Percentiles rank a stretch among this genome's conserved stretches.
Conservation (phyloP, 1,139 yeast species). For the Lodderomyces parapsilosis region DNA sequence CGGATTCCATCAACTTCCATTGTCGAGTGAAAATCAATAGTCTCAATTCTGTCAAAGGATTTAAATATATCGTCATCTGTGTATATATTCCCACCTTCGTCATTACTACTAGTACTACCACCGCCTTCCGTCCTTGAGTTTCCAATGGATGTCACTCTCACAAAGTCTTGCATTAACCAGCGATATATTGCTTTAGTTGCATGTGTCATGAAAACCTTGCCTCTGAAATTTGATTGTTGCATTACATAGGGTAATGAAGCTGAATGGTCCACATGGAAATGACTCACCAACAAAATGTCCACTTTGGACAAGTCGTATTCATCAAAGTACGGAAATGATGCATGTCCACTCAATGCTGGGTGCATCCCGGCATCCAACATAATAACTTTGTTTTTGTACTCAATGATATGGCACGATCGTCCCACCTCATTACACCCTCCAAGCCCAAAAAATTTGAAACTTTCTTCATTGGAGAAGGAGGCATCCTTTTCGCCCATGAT, state of each 20-base stretch:
- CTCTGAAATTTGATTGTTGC: slow-evolving; percentile 94
- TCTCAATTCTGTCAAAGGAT: slow-evolving; percentile 87
- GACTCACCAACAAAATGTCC: slow-evolving; percentile 84
- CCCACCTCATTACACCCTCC: slow-evolving; percentile 99
- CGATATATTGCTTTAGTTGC: slow-evolving; percentile 97
- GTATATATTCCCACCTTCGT: slow-evolving; percentile 53
- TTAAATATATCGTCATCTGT: slow-evolving; percentile 87
- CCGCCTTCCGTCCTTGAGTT: slow-evolving; percentile 24
- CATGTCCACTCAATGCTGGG: slow-evolving; percentile 89
- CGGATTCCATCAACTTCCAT: slow-evolving; percentile 90
- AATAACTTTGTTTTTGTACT: slow-evolving; percentile 91
- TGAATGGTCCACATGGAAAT: slow-evolving; percentile 96
- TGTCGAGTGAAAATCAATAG: slow-evolving; percentile 93
- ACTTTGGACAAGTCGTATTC: slow-evolving; percentile 88
- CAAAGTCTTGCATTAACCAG: slow-evolving; percentile 93
- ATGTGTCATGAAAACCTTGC: slow-evolving; percentile 97
- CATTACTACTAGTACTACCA: slow-evolving; percentile 21
- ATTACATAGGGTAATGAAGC: slow-evolving; percentile 96
- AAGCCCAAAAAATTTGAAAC: slow-evolving; percentile 77
- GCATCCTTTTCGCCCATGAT: slow-evolving; percentile 12
- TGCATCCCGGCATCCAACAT: slow-evolving; percentile 99
- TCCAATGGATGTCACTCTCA: slow-evolving; percentile 79
- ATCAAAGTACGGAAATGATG: slow-evolving; percentile 91
- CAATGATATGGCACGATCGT: slow-evolving; percentile 88
- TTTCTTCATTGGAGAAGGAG: slow-evolving; percentile 28